Evolutionary conservation across 129 eudicot species (phyloP).

Genomic region (Solidago caesia): DNA sequence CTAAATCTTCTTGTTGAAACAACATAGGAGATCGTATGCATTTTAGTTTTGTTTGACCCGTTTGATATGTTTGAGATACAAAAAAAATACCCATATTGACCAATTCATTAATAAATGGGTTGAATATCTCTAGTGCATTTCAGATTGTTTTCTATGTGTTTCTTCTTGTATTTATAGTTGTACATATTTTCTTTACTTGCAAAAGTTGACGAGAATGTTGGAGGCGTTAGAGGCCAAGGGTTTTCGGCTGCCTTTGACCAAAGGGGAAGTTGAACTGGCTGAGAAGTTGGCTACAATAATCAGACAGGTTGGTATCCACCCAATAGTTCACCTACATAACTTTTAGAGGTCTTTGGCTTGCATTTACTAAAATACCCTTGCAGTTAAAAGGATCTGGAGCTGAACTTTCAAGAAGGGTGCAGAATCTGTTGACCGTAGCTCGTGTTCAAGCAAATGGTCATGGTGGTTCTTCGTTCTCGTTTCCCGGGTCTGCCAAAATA

Average conservation of each 20-base stretch:
- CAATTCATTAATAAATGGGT: neutral
- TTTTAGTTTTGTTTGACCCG: neutral
- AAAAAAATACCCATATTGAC: neutral
- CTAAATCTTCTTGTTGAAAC: neutral
- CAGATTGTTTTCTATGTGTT: neutral
- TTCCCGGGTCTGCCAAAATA: slow-evolving; percentile 91
- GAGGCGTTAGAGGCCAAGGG: slow-evolving; percentile 98
- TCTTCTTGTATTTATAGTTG: slow-evolving; percentile 3
- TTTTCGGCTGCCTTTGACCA: slow-evolving; percentile 78
- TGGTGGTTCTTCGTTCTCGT: slow-evolving; percentile 59
- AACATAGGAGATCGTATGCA: too few species aligned
- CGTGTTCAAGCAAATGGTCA: slow-evolving; percentile 84
- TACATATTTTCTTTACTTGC: slow-evolving; percentile 23
- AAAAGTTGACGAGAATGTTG: slow-evolving; percentile 88
- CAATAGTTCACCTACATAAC: slow-evolving; percentile 12
- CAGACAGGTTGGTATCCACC: slow-evolving; percentile 60
- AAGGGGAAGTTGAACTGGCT: slow-evolving; percentile 97
- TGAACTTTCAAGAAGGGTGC: slow-evolving; percentile 93
- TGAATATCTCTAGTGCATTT: neutral
- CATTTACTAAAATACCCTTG: slow-evolving; percentile 30
- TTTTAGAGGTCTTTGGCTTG: neutral
- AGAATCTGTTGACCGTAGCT: slow-evolving; percentile 71
- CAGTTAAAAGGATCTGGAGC: slow-evolving; percentile 98
- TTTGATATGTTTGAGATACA: neutral
- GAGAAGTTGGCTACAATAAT: slow-evolving; percentile 77